Evolutionary conservation across 2,329 filamentous ascomycete genomes (phyloP).

Genomic region (Chalaropsis ovoidea): DNA sequence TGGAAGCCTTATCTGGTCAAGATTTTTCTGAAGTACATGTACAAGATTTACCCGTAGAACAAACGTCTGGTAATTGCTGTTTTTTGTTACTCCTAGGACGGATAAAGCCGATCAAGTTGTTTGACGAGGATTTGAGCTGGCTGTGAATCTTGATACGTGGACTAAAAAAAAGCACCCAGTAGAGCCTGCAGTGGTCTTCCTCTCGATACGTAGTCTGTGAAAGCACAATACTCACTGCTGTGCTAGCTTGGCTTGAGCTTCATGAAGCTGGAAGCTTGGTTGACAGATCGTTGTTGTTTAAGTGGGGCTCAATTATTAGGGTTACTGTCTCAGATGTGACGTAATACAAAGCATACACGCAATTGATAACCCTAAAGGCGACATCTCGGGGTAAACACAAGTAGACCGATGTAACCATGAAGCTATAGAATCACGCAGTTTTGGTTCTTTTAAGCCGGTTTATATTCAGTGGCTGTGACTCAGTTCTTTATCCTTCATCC

Average conservation of each 20-base stretch:
- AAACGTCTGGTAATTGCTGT: not conserved
- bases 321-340: not conserved
- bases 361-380: not conserved
- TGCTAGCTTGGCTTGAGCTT: not conserved
- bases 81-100: not conserved
- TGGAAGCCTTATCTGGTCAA: too few species aligned
- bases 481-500: not conserved
- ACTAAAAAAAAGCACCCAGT: not conserved
- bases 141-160: not conserved
- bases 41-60: not conserved
- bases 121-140: not conserved
- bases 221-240: not conserved
- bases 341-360: not conserved
- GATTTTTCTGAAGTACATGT: too few species aligned
- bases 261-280: not conserved
- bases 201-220: not conserved
- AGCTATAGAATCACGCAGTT: not conserved
- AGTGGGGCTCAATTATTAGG: not conserved
- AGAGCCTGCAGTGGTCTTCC: not conserved
- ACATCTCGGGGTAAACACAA: not conserved
- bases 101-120: too few species aligned
- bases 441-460: not conserved
- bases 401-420: not conserved
- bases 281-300: not conserved
- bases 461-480: not conserved